These are phyloP conservation scores for Vitis rotundifolia DNA, from an alignment of 164 flowering plant species.

Conservation along the genomic window DNA sequence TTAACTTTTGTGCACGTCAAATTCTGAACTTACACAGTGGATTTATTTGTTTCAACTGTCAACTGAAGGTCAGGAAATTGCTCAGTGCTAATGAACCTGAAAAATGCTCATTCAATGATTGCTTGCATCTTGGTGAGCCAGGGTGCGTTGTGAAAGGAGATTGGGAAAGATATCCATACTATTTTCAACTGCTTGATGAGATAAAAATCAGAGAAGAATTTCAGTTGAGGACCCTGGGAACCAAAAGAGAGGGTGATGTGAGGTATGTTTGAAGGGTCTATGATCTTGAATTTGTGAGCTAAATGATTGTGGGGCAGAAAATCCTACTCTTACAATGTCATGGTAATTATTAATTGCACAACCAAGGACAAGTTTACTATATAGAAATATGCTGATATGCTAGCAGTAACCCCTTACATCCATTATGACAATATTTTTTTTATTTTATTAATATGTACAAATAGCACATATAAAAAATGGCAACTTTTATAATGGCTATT, in stretches of 20 bases:
- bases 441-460: too few relatives aligned
- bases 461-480: too few relatives aligned
- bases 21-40: background rate
- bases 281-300: too few relatives aligned
- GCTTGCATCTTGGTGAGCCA: slow-evolving; percentile 92
- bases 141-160: slow-evolving; percentile 79
- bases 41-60: background rate
- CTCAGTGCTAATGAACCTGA: slow-evolving; percentile 42
- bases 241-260: slow-evolving; percentile 84
- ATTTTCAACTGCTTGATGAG: slow-evolving; percentile 92
- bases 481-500: too few relatives aligned
- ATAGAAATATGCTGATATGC: too few relatives aligned
- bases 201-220: slow-evolving; percentile 88
- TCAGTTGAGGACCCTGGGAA: slow-evolving; percentile 83
- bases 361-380: too few relatives aligned
- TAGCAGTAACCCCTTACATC: too few relatives aligned
- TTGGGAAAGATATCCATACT: slow-evolving; percentile 92
- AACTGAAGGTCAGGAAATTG: slow-evolving; percentile 55
- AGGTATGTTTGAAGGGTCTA: slow-evolving; percentile 49
- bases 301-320: too few relatives aligned
- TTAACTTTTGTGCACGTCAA: background rate
- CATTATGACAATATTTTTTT: too few relatives aligned
- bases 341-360: too few relatives aligned
- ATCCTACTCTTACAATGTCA: too few relatives aligned
- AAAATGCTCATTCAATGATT: slow-evolving; percentile 83